Evolutionary conservation across 148 eudicot genomes (phyloP).

Genomic region (Amaranthus palmeri): DNA sequence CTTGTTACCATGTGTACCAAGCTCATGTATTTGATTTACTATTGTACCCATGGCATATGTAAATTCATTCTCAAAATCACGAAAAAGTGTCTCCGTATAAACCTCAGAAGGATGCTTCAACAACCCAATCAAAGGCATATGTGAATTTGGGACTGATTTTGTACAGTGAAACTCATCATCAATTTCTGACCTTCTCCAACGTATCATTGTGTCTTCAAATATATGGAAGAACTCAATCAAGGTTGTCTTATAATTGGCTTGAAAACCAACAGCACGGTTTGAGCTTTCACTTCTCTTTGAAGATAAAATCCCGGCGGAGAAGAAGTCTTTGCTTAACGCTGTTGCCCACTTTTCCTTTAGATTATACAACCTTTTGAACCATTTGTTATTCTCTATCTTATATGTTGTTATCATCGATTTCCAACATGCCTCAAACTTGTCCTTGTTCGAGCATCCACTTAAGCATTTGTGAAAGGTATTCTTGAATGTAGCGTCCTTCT

Average conservation of each 20-base stretch:
- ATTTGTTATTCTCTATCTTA: not conserved
- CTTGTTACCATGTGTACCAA: not conserved
- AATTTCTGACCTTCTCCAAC: not conserved
- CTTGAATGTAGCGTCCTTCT: not conserved
- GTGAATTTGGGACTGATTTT: not conserved
- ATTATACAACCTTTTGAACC: not conserved
- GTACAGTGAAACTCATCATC: not conserved
- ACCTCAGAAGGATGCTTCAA: not conserved
- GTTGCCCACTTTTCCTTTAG: not conserved
- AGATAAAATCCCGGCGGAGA: not conserved
- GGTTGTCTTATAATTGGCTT: not conserved
- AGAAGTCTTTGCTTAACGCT: not conserved
- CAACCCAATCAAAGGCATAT: not conserved
- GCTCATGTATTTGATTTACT: too few species aligned
- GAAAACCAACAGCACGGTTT: not conserved
- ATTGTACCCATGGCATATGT: not conserved
- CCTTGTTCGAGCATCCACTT: not conserved
- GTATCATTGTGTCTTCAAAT: not conserved
- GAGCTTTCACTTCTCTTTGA: not conserved
- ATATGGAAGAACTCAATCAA: not conserved
- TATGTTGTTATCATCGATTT: not conserved
- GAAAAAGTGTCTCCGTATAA: not conserved
- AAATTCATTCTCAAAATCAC: not conserved
- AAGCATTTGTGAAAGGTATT: not conserved
- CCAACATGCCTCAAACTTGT: not conserved